Evolutionary conservation across 169 alveolate species (phyloP).

Genomic region (Besnoitia besnoiti): DNA sequence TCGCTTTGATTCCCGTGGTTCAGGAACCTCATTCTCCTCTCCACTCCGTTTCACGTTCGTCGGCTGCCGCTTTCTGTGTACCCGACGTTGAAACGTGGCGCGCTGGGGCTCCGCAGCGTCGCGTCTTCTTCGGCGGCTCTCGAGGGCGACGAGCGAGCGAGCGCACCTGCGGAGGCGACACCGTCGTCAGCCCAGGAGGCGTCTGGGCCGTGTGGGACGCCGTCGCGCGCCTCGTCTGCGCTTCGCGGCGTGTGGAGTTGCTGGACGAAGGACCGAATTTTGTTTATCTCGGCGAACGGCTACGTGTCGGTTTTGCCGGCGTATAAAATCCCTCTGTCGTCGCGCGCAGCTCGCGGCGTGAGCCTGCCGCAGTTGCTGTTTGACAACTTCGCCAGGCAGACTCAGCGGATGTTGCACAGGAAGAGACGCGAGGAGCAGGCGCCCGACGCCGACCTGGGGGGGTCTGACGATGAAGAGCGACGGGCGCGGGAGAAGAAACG

Average conservation of each 20-base stretch:
- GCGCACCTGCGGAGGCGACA: neutral
- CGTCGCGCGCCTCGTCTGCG: neutral
- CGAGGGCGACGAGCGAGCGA: neutral
- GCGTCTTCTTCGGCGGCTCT: neutral
- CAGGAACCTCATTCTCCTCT: conserved; percentile 2
- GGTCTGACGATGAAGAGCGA: neutral
- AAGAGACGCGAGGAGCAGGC: neutral
- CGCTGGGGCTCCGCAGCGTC: neutral
- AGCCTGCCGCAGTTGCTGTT: neutral
- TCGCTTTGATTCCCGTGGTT: neutral
- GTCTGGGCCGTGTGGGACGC: neutral
- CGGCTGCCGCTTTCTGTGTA: neutral
- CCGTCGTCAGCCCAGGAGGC: neutral
- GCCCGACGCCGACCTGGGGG: neutral
- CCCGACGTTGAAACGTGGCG: neutral
- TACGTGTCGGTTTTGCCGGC: neutral
- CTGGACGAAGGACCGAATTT: conserved; percentile 6
- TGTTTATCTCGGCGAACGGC: neutral
- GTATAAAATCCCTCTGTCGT: neutral
- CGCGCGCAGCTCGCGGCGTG: neutral
- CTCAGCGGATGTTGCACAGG: neutral
- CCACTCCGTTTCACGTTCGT: neutral
- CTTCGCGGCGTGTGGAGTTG: conserved; percentile 2
- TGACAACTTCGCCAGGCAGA: neutral
- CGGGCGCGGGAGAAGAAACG: neutral